Base-by-base conservation (phyloP, 208 protist species). In the Crithidia mellificae region DNA sequence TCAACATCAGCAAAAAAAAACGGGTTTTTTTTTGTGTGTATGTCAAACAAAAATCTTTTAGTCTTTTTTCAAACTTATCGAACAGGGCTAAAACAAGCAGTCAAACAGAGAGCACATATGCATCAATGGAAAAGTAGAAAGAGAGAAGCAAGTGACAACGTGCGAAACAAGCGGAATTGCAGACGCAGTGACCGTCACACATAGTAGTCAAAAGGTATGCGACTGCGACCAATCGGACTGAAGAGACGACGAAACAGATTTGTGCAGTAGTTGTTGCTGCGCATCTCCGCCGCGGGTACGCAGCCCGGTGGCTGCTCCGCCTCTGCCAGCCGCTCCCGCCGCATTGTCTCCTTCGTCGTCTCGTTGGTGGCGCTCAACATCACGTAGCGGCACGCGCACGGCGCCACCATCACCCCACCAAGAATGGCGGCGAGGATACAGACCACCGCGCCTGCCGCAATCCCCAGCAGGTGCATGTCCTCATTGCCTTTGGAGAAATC, bases 171-270 rank as follows among this genome's bases (percentile, higher is more conserved):
- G 41, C 4, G 55, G 22, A 25, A 15, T 41, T 17, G 24, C 2
- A 36, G 5, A 39, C 15, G 6, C 6, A 57, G 17, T 44, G 17
- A 6, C 15, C 17, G 17, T 39, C 27, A 79, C 1, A 72, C 59
- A 34, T 71, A 76, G 56, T 73, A 78, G 63, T 75, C 58, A 36
- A 51, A 66, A 4, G 46, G 63, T 14, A 90, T 78, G 19, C 73
- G 58, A 25, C 84, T 90, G 19, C 65, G 58, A 9, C 80, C 76
- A 2, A 91, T 72, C 0, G 83, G 78, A 19, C 81, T 70, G 47
- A 87, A 92, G 38, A 80, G 66, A 20, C 86, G 83, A 9, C 47
- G 63, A 25, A 71, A 11, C 19, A 84, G 53, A 55, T 87, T 85
- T 19, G 43, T 49, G 19, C 44, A 77, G 56, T 57, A 82, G 38